Evolutionary conservation across 2,329 filamentous ascomycete genomes (phyloP).

Genomic region (Fusarium chlamydosporum): DNA sequence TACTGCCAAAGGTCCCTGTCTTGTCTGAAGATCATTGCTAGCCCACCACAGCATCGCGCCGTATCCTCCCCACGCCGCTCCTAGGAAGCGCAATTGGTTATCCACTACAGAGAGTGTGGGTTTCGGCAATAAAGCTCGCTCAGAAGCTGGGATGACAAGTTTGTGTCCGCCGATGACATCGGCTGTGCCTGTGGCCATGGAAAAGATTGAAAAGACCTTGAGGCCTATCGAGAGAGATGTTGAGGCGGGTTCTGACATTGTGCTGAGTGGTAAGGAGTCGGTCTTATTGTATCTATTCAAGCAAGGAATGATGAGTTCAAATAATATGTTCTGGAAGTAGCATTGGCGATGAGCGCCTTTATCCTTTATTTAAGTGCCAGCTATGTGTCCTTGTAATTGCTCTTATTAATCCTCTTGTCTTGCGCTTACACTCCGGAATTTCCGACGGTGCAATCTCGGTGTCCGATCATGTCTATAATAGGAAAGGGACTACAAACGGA

Average conservation of each 20-base stretch:
- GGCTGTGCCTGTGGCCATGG: neutral
- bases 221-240: neutral
- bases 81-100: conserved; percentile 20
- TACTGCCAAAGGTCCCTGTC: neutral
- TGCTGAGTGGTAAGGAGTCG: fast-evolving
- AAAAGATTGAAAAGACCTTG: conserved; percentile 18
- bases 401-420: neutral
- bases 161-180: conserved; percentile 10
- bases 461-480: neutral
- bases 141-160: conserved; percentile 2
- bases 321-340: fast-evolving
- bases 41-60: conserved; percentile 9
- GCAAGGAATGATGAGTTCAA: fast-evolving
- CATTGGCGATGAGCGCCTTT: fast-evolving
- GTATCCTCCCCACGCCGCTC: conserved; percentile 19
- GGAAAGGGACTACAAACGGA: too few species aligned
- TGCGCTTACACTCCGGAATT: conserved; percentile 7
- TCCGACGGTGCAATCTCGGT: conserved; percentile 10
- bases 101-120: conserved; percentile 8
- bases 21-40: neutral
- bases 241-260: conserved; percentile 11
- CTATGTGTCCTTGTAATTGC: too few species aligned
- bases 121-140: neutral
- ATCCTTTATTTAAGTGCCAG: neutral
- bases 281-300: fast-evolving